These are phyloP conservation scores for Elsinoe ampelina DNA, from an alignment of 2,329 filamentous ascomycete species.

Conservation along the genomic window DNA sequence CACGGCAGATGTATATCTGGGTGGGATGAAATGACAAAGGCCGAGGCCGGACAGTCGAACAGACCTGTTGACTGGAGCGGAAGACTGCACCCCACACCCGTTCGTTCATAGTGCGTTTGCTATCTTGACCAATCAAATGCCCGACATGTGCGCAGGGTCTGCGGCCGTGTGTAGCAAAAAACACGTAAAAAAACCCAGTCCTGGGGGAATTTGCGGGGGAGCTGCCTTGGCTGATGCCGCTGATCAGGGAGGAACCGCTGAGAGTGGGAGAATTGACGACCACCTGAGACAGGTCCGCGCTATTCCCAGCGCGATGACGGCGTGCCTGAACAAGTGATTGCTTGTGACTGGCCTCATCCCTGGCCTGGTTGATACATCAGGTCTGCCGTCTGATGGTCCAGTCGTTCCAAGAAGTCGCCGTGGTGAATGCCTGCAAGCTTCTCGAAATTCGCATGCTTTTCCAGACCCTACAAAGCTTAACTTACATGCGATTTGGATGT, in stretches of 20 bases:
- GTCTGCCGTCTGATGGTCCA: too few relatives aligned
- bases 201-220: neutral
- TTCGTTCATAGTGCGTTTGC: neutral
- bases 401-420: too few relatives aligned
- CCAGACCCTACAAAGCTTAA: too few relatives aligned
- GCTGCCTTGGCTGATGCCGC: too few relatives aligned
- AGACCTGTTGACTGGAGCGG: neutral
- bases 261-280: neutral
- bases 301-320: neutral
- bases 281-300: neutral
- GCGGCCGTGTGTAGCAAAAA: neutral
- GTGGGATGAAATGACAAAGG: slow-evolving; percentile 3
- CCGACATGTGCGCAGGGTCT: slow-evolving; percentile 1
- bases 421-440: too few relatives aligned
- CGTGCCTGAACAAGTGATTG: too few relatives aligned
- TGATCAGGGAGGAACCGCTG: too few relatives aligned
- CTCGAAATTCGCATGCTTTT: too few relatives aligned
- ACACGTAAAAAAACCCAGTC: neutral
- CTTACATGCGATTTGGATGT: too few relatives aligned
- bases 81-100: neutral
- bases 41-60: neutral
- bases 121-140: slow-evolving; percentile 4
- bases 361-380: neutral
- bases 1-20: neutral
- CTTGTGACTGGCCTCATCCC: neutral